Percentiles rank a stretch among this genome's conserved stretches.
Conservation (phyloP, 2,329 filamentous ascomycete genomes). For the Leptographium radiaticola region DNA sequence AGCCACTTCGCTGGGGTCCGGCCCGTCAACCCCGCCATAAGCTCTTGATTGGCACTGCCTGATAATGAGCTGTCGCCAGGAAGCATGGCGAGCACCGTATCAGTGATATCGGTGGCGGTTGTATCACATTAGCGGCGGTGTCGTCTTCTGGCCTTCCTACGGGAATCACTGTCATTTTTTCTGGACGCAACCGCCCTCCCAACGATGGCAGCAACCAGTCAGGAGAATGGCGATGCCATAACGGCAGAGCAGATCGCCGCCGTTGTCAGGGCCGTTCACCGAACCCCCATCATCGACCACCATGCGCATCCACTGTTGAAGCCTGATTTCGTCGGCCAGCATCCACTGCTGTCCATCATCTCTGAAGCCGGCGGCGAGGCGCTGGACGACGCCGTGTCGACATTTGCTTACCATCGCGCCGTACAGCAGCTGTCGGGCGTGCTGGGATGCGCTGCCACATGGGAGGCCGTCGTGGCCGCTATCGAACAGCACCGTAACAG, state of each 20-base stretch:
- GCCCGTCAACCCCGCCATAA: too few relatives aligned
- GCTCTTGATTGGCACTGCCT: too few relatives aligned
- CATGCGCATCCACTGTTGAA: conserved; percentile 59
- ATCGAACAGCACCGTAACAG: conserved; percentile 27
- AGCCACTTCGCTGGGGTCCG: too few relatives aligned
- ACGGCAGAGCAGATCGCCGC: conserved; percentile 15
- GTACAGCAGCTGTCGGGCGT: conserved; percentile 53
- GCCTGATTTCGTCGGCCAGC: conserved; percentile 29
- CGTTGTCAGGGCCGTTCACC: conserved; percentile 29
- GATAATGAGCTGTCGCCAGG: too few relatives aligned
- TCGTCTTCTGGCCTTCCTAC: too few relatives aligned
- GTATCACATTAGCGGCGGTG: too few relatives aligned
- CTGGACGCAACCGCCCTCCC: not conserved
- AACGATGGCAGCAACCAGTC: not conserved
- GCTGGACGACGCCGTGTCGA: conserved; percentile 45
- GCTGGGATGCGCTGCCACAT: conserved; percentile 51
- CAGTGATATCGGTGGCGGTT: too few relatives aligned
- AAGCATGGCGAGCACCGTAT: too few relatives aligned
- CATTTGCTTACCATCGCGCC: conserved; percentile 57
- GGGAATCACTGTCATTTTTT: not conserved
- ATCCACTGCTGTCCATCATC: conserved; percentile 46
- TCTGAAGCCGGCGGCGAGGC: conserved; percentile 62
- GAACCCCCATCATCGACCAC: conserved; percentile 57
- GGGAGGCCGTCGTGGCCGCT: conserved; percentile 36
- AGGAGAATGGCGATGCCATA: too few relatives aligned